Evolutionary conservation across 441 rosid genomes (phyloP).

Genomic region (Populus hybrid): DNA sequence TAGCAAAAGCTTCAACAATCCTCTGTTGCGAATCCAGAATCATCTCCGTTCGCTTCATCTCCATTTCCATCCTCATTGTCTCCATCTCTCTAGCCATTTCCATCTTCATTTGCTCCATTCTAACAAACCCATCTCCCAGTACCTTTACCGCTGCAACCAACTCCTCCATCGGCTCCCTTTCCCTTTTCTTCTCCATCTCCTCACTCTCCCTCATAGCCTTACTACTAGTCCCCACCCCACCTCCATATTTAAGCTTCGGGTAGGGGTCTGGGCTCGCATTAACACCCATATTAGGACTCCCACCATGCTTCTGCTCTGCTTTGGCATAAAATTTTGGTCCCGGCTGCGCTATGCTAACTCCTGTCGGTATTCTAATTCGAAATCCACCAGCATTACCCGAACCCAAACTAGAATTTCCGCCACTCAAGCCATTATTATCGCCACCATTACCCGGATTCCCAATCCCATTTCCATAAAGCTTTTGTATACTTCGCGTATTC

Average conservation of each 20-base stretch:
- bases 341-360: conserved; percentile 72
- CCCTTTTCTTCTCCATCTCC: conserved; percentile 46
- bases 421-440: conserved; percentile 24
- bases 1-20: conserved; percentile 64
- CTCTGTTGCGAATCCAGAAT: conserved; percentile 80
- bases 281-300: conserved; percentile 28
- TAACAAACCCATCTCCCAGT: no score
- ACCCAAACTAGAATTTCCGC: conserved; percentile 13
- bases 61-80: conserved; percentile 86
- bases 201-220: conserved; percentile 34
- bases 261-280: background rate
- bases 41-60: conserved; percentile 83
- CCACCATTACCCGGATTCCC: conserved; percentile 32
- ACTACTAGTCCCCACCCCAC: conserved; percentile 27
- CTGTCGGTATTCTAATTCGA: conserved; percentile 72
- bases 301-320: conserved; percentile 40
- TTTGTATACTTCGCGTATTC: conserved; percentile 49
- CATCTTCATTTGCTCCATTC: conserved; percentile 28
- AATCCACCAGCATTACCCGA: conserved; percentile 39
- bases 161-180: conserved; percentile 60
- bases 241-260: conserved; percentile 2
- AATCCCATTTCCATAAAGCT: conserved; percentile 55
- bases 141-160: conserved; percentile 39
- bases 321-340: conserved; percentile 53
- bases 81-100: conserved; percentile 86